phyloP scores from a whole-genome alignment of 352 stramenopile genomes.

The Peronospora destructor region DNA sequence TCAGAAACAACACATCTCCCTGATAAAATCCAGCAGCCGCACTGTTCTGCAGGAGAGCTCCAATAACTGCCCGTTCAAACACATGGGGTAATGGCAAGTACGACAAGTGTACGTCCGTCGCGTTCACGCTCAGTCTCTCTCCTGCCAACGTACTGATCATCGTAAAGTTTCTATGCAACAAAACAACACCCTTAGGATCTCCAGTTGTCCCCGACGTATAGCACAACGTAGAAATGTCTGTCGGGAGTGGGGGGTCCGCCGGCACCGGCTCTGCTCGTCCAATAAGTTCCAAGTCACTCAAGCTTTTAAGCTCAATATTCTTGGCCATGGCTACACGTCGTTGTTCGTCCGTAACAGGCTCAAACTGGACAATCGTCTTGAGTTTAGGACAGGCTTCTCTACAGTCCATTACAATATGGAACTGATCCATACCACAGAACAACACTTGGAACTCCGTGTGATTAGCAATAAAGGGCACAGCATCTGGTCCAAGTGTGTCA shows the following conservation, averaged over 20 bases:
- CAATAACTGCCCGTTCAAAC: conserved; percentile 91
- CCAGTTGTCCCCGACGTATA: conserved; percentile 95
- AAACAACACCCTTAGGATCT: conserved; percentile 92
- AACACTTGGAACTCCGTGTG: conserved; percentile 59
- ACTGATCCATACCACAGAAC: conserved; percentile 50
- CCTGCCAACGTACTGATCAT: conserved; percentile 17
- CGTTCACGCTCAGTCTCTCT: conserved; percentile 27
- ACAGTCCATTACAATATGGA: conserved; percentile 51
- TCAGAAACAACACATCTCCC: conserved; percentile 85
- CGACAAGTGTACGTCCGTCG: conserved; percentile 88
- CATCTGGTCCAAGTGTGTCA: conserved; percentile 67
- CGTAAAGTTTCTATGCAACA: conserved; percentile 85
- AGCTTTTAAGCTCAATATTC: conserved; percentile 33
- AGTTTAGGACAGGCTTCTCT: conserved; percentile 35
- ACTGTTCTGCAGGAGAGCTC: conserved; percentile 77
- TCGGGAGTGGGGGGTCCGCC: conserved; percentile 40
- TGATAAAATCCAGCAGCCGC: conserved; percentile 67
- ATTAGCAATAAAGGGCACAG: conserved; percentile 65
- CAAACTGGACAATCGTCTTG: conserved; percentile 51
- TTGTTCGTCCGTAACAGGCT: conserved; percentile 20
- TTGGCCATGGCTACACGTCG: conserved; percentile 6
- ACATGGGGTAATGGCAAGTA: conserved; percentile 96
- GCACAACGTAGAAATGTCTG: conserved; percentile 91
- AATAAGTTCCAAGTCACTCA: conserved; percentile 35
- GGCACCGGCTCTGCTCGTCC: conserved; percentile 35